phyloP scores from a whole-genome alignment of 768 basidiomycete species.

The Candolleomyces eurysporus region DNA sequence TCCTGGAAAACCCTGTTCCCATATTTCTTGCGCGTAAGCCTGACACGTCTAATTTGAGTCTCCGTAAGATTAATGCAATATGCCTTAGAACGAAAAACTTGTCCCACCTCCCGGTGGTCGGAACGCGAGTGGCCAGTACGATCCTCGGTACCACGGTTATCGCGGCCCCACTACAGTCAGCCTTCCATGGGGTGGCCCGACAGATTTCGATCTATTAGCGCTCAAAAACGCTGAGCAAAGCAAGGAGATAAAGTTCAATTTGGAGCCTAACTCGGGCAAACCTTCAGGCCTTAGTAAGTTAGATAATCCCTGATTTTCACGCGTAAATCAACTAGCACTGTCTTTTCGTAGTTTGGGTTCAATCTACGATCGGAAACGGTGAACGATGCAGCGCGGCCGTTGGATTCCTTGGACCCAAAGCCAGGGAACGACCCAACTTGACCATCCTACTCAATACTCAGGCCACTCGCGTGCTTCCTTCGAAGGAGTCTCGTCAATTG shows the following conservation, averaged over 20 bases:
- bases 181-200: slow-evolving; percentile 21
- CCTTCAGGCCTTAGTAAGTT: slow-evolving; percentile 36
- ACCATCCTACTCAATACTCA: slow-evolving; percentile 16
- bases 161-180: slow-evolving; percentile 25
- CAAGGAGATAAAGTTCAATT: slow-evolving; percentile 37
- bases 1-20: slow-evolving; percentile 24
- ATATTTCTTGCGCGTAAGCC: slow-evolving; percentile 20
- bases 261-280: slow-evolving; percentile 41
- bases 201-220: slow-evolving; percentile 30
- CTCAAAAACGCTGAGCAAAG: slow-evolving; percentile 30
- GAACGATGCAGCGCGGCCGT: slow-evolving; percentile 24
- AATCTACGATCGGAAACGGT: slow-evolving; percentile 18
- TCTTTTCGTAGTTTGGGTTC: slow-evolving; percentile 15
- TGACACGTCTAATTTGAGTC: not conserved
- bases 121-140: slow-evolving; percentile 28
- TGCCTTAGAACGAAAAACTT: slow-evolving; percentile 20
- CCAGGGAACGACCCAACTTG: slow-evolving; percentile 18
- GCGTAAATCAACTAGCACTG: not conserved
- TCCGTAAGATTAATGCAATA: not conserved
- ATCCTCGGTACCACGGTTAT: slow-evolving; percentile 30
- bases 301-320: not conserved
- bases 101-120: slow-evolving; percentile 28
- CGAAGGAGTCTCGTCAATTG: not conserved
- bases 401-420: slow-evolving; percentile 18
- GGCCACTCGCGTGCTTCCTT: slow-evolving; percentile 17